A percentile compares a stretch with the other conserved stretches of the same genome.
phyloP scores from a whole-genome alignment of 495 filamentous ascomycete genomes.

The Hypoxylon fragiforme region DNA sequence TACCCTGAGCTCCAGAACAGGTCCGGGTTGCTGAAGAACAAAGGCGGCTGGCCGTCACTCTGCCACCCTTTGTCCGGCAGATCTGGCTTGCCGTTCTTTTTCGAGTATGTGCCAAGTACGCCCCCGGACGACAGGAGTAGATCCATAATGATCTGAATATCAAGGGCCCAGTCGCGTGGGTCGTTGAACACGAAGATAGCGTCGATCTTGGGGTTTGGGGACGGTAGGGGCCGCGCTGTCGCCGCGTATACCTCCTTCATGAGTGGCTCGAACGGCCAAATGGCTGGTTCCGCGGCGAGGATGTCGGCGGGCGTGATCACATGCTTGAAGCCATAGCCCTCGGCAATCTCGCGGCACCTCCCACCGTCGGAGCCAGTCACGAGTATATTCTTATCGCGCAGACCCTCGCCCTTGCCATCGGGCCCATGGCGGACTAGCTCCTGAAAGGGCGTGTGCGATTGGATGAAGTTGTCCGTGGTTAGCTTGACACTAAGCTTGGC shows the following conservation, averaged over 20 bases:
- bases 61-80: constrained; percentile 74
- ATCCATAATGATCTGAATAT: constrained; percentile 79
- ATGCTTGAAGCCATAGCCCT: constrained; percentile 80
- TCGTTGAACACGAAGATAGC: constrained; percentile 90
- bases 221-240: constrained; percentile 65
- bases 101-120: constrained; percentile 73
- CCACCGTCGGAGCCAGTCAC: constrained; percentile 82
- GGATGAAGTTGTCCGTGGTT: constrained; percentile 69
- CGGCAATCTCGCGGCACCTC: constrained; percentile 73
- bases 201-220: constrained; percentile 67
- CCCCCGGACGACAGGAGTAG: constrained; percentile 74
- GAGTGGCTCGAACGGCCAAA: constrained; percentile 79
- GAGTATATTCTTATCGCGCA: constrained; percentile 73
- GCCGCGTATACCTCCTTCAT: constrained; percentile 62
- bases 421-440: constrained; percentile 45
- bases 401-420: constrained; percentile 28
- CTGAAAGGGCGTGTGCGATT: constrained; percentile 83
- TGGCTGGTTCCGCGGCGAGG: constrained; percentile 65
- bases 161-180: constrained; percentile 91
- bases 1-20: constrained; percentile 83
- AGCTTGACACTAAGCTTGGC: constrained; percentile 60
- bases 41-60: constrained; percentile 72
- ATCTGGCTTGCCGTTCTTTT: constrained; percentile 48
- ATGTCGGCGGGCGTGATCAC: constrained; percentile 88
- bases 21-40: constrained; percentile 92